Evolutionary conservation across 2,329 filamentous ascomycete species (phyloP), one percentile per base, ranked within the genome.

Genomic region (Nemania sp.): DNA sequence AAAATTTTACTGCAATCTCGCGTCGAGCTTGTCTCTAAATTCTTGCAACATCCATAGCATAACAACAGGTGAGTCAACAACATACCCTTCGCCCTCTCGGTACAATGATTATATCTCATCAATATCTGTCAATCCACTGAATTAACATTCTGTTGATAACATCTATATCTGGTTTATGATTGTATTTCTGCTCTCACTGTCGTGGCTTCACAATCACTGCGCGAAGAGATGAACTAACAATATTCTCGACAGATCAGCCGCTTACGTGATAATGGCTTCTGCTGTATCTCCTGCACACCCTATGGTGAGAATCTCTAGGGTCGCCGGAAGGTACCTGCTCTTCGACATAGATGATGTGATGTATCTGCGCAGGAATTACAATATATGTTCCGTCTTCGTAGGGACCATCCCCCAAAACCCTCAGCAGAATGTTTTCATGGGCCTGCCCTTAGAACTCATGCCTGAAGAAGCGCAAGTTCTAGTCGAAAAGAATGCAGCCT

Each of bases 391-490:
- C 59, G 88, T 94, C 26, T 80, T 96, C 50, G 86, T 90, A 55
- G 94, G 94, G 52, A 92, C 90, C 6, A 84, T 96, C 24, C 93
- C 94, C 2, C 92, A 97, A 73, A 87, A 91, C 52, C 91, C 92
- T 5, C 93, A 95, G 64, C 94, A 99, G 73, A 97, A 96, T 74
- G 82, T 96, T 53, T 97, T 97, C 69, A 82, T 93, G 54, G 90
- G 92, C 40, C 75, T 97, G 44, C 94, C 94, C 2, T 75, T 97
- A 22, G 89, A 97, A 76, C 79, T 99, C 39, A 90, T 94, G 77
- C 87, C 90, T 1, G 94, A 97, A 74, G 94, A 99, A 76, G 92
- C 88, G 3, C 82, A 86, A 60, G 75, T 94, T 49, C 80, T 99
- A 23, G 85, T 96, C 54, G 86, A 91, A 62, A 87, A 86, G 63